Conservation (phyloP, 73 alveolate genomes). For the Paramecium sexaurelia region DNA sequence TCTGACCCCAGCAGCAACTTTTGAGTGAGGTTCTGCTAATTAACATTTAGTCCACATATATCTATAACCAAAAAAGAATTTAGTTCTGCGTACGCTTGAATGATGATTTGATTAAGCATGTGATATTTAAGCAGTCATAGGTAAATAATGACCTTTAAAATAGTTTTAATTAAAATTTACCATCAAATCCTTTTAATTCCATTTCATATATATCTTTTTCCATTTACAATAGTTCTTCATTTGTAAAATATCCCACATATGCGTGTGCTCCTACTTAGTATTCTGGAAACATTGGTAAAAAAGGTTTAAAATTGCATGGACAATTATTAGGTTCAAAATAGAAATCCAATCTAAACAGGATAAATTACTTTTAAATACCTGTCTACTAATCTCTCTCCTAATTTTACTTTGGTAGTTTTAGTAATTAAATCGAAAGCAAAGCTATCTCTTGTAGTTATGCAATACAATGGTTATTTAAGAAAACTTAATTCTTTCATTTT, state of each 20-base stretch:
- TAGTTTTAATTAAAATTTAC: constrained; percentile 17
- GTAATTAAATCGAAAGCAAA: constrained; percentile 78
- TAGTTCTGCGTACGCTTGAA: constrained; percentile 76
- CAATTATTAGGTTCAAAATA: constrained; percentile 75
- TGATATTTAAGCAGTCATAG: constrained; percentile 83
- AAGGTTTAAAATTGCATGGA: constrained; percentile 74
- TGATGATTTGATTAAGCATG: constrained; percentile 70
- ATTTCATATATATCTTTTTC: constrained; percentile 71
- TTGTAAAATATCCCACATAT: constrained; percentile 74
- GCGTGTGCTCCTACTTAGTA: constrained; percentile 74
- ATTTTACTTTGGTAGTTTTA: constrained; percentile 20
- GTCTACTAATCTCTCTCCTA: constrained; percentile 14
- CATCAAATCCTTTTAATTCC: constrained; percentile 70
- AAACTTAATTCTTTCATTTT: constrained; percentile 32
- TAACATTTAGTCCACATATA: constrained; percentile 86
- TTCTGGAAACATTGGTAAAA: constrained; percentile 56
- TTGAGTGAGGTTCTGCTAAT: constrained; percentile 78
- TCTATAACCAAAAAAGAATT: constrained; percentile 87
- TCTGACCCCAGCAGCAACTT: constrained; percentile 90
- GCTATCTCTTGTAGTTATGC: constrained; percentile 82
- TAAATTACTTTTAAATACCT: constrained; percentile 43
- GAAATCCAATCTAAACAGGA: constrained; percentile 68
- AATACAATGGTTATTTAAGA: constrained; percentile 68
- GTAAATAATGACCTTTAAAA: constrained; percentile 68
- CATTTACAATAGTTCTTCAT: constrained; percentile 73